These are phyloP conservation scores for Torulaspora quercuum DNA, from an alignment of 805 yeast genomes.

Conservation along the genomic window DNA sequence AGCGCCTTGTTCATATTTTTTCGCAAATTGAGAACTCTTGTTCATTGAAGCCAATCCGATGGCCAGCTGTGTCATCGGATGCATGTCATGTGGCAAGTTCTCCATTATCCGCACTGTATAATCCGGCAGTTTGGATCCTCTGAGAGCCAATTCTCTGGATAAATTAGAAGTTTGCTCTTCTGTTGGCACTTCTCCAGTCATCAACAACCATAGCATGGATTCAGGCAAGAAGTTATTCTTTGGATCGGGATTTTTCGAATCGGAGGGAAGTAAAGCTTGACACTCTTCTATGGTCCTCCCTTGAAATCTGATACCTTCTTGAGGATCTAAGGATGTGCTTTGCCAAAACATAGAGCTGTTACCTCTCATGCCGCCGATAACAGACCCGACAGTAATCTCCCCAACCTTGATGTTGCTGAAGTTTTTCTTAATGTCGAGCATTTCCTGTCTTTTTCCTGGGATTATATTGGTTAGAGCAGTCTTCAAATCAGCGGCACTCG, in stretches of 20 bases:
- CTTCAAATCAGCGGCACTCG: conserved; percentile 22
- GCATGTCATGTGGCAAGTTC: conserved; percentile 62
- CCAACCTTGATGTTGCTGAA: conserved; percentile 41
- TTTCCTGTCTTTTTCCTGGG: conserved; percentile 43
- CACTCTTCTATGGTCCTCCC: conserved; percentile 72
- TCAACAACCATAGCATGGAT: conserved; percentile 71
- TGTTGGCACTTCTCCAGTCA: conserved; percentile 71
- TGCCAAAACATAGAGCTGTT: conserved; percentile 75
- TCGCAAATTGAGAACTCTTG: conserved; percentile 66
- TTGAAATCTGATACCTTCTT: conserved; percentile 74
- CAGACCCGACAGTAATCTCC: conserved; percentile 42
- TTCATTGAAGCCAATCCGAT: conserved; percentile 73
- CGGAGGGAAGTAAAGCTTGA: conserved; percentile 56
- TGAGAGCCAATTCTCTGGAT: conserved; percentile 58
- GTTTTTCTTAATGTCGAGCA: conserved; percentile 41
- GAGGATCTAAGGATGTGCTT: conserved; percentile 71
- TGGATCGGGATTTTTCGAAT: conserved; percentile 37
- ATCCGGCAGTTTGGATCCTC: conserved; percentile 57
- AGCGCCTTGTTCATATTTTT: conserved; percentile 63
- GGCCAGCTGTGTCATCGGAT: conserved; percentile 81
- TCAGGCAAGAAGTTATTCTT: conserved; percentile 67
- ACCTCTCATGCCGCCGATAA: conserved; percentile 78
- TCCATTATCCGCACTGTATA: conserved; percentile 59
- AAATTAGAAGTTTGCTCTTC: conserved; percentile 54
- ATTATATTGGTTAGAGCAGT: conserved; percentile 33